Conservation (phyloP, 306 rosid genomes). For the Trifolium pratense region DNA sequence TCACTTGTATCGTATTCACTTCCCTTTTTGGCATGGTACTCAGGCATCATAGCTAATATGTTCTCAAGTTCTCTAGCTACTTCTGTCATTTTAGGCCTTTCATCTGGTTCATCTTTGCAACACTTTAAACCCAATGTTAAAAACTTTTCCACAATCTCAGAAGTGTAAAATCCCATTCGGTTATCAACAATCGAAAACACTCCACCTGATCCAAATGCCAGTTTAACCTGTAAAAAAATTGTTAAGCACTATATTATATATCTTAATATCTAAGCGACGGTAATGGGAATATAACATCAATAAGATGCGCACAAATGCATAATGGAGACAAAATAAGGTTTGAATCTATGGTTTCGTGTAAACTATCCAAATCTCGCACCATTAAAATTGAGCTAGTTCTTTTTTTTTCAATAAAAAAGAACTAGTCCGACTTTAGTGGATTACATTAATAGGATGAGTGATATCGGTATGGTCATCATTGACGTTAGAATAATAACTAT, state of each 20-base stretch:
- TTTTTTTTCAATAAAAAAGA: neutral
- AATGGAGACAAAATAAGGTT: neutral
- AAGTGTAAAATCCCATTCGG: conserved; percentile 71
- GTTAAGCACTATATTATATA: neutral
- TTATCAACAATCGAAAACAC: conserved; percentile 61
- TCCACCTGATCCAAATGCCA: conserved; percentile 63
- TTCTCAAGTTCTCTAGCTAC: conserved; percentile 81
- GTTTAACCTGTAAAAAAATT: conserved; percentile 54
- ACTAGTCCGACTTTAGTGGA: neutral
- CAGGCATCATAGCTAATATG: conserved; percentile 67
- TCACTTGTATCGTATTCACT: conserved; percentile 38
- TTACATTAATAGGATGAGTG: neutral
- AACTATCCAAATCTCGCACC: neutral
- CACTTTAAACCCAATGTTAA: conserved; percentile 69
- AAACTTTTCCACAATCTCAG: conserved; percentile 62
- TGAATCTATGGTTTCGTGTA: neutral
- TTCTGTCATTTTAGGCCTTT: conserved; percentile 78
- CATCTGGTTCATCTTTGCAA: conserved; percentile 76
- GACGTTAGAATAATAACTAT: no score
- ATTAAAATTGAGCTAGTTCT: neutral
- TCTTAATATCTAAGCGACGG: neutral
- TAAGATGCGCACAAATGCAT: neutral
- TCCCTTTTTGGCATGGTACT: conserved; percentile 44
- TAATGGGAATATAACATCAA: neutral
- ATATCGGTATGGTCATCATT: no score